Evolutionary conservation across 371 early-diverging fungal species (phyloP).

Genomic region (Syncephalastrum racemosum): DNA sequence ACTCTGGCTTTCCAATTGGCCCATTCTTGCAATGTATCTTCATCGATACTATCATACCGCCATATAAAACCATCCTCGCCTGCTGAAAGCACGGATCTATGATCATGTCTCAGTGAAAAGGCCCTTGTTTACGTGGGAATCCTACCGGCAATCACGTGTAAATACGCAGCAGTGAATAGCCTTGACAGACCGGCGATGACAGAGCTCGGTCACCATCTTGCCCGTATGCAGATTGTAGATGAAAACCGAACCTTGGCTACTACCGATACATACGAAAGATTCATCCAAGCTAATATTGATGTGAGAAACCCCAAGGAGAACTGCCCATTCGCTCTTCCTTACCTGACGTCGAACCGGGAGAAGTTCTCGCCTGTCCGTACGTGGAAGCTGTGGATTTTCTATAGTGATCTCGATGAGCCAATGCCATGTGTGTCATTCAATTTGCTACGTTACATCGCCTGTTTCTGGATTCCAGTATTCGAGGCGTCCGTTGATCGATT

Average conservation of each 20-base stretch:
- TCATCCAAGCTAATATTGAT: conserved; percentile 59
- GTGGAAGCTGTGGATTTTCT: conserved; percentile 34
- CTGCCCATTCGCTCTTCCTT: neutral
- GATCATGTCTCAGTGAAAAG: neutral
- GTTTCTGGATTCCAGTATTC: conserved; percentile 71
- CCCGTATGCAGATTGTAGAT: conserved; percentile 71
- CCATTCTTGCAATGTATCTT: conserved; percentile 74
- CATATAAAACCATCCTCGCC: conserved; percentile 83
- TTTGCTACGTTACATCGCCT: conserved; percentile 24
- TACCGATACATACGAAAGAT: conserved; percentile 73
- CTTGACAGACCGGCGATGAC: conserved; percentile 78
- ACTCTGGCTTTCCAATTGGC: conserved; percentile 39
- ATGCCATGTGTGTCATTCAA: neutral
- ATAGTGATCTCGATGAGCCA: neutral
- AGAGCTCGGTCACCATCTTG: conserved; percentile 59
- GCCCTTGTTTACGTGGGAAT: neutral
- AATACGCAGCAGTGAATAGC: conserved; percentile 79
- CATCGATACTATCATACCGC: conserved; percentile 82
- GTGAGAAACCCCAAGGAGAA: neutral
- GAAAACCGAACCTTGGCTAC: conserved; percentile 65
- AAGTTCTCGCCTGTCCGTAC: conserved; percentile 40
- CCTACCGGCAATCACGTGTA: conserved; percentile 73
- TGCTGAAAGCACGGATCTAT: conserved; percentile 68
- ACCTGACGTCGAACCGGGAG: conserved; percentile 49
- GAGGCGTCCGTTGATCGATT: conserved; percentile 73